A percentile compares a stretch with the other conserved stretches of the same genome.
Evolutionary conservation across 2,329 filamentous ascomycete genomes (phyloP).

Genomic region (Delphinella strobiligena): DNA sequence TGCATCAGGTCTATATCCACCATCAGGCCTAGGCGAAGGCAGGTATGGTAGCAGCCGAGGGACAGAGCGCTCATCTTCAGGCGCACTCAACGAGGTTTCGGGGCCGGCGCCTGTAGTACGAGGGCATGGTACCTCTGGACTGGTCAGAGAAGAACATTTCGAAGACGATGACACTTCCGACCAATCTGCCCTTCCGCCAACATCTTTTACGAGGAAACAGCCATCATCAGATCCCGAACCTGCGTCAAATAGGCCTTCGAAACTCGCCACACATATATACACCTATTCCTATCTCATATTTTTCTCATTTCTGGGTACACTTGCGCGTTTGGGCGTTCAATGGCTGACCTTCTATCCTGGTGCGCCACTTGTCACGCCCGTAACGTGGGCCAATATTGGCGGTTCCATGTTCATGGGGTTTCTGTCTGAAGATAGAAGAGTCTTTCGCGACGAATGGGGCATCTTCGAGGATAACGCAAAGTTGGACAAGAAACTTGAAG

Average conservation of each 20-base stretch:
- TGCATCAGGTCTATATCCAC: too few relatives aligned
- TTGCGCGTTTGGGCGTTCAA: slow-evolving; percentile 70
- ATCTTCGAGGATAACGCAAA: slow-evolving; percentile 11
- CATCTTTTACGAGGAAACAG: slow-evolving; percentile 6
- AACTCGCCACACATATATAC: slow-evolving; percentile 34
- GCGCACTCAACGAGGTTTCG: slow-evolving; percentile 9
- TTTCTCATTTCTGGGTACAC: slow-evolving; percentile 73
- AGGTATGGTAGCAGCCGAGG: too few relatives aligned
- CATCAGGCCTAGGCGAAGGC: too few relatives aligned
- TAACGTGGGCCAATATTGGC: slow-evolving; percentile 78
- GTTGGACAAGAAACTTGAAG: slow-evolving; percentile 24
- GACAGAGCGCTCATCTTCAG: background rate
- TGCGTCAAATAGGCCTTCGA: background rate
- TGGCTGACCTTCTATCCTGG: slow-evolving; percentile 69
- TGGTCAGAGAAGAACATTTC: slow-evolving; percentile 3
- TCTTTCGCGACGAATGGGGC: slow-evolving; percentile 62
- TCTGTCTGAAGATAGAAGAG: slow-evolving; percentile 60
- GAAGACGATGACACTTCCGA: slow-evolving; percentile 20
- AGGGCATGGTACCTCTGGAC: slow-evolving; percentile 1
- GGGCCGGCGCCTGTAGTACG: slow-evolving; percentile 11
- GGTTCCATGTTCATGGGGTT: slow-evolving; percentile 81
- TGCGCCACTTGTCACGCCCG: slow-evolving; percentile 59
- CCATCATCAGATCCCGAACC: slow-evolving; percentile 4
- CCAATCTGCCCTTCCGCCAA: slow-evolving; percentile 36
- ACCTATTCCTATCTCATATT: slow-evolving; percentile 72